Evolutionary conservation across 1,284 basidiomycete species (phyloP), one percentile per base, ranked within the genome.

Genomic region (Dichomitus squalens): DNA sequence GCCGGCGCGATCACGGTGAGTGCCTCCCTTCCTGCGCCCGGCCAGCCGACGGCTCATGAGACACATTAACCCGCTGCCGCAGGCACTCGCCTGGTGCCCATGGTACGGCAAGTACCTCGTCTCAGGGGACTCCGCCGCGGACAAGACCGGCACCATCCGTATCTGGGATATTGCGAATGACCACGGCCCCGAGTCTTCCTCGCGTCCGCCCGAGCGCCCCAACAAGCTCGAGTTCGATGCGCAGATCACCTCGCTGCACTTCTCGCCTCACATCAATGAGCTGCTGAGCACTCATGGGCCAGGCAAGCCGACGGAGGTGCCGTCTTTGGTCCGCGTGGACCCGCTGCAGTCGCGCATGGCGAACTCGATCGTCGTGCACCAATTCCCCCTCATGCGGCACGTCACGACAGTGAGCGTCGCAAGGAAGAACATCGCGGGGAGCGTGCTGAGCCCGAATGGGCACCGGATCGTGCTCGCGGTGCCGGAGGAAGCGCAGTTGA

Each of bases 21-120:
- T 57, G 50, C 35, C 53, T 40, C 38, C 43, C 49, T 40, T 34
- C 50, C 55, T 38, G 58, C 49, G 11, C n/a, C 20, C 6, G 43
- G 9, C 20, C 5, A 35, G 34, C 7, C 33, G 3, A 8, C n/a
- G 39, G 18, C 43, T 58, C 44, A 58, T 35, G 29, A 21, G 35
- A 21, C 11, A n/a, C n/a, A n/a, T n/a, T n/a, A n/a, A n/a, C n/a
- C 11, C 23, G 20, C 27, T 35, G 29, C 29, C 16, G 20, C 20
- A 94, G 91, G 93, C 93, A 0, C 75, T 98, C 34, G 86, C 92
- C 0, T 98, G 95, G 93, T 94, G 90, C 69, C 94, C 95, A 0
- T 96, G 94, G 93, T 87, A 93, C 66, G 77, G 84, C 0, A 90
- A 88, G 64, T 76, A 95, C 4, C 81, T 98, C 21, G 93, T 93